These are phyloP conservation scores for Monocercomonoides exilis DNA, from an alignment of 78 protist genomes.

Conservation along the genomic window DNA sequence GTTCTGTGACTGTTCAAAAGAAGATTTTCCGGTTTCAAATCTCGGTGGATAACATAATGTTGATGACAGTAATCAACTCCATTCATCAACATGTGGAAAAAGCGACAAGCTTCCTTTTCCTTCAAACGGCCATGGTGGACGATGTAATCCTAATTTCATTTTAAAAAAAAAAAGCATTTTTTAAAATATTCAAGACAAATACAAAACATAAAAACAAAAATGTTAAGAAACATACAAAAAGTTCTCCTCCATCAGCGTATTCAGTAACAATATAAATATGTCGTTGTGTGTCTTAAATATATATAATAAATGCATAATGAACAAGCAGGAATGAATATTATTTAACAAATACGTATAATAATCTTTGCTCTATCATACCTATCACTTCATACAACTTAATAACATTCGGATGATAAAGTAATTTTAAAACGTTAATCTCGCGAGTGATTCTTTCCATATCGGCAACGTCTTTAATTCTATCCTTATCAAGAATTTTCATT, in stretches of 20 bases:
- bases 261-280: slow-evolving; percentile 51
- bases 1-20: slow-evolving; percentile 68
- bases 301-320: no score
- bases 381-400: slow-evolving; percentile 43
- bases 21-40: slow-evolving; percentile 67
- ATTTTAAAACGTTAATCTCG: slow-evolving; percentile 46
- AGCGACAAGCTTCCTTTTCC: slow-evolving; percentile 58
- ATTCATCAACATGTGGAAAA: slow-evolving; percentile 57
- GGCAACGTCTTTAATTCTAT: slow-evolving; percentile 33
- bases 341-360: no score
- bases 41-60: slow-evolving; percentile 3
- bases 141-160: slow-evolving; percentile 51
- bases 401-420: slow-evolving; percentile 44
- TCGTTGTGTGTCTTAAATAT: slow-evolving; percentile 40
- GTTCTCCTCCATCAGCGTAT: slow-evolving; percentile 52
- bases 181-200: background rate
- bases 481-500: slow-evolving; percentile 52
- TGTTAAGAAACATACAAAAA: slow-evolving; percentile 31
- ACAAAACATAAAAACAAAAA: slow-evolving; percentile 25
- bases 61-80: slow-evolving; percentile 71
- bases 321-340: no score
- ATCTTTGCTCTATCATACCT: no score
- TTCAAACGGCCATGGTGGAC: slow-evolving; percentile 51
- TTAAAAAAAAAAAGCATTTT: background rate
- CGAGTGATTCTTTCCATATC: slow-evolving; percentile 37